A percentile compares a stretch with the other conserved stretches of the same genome.
phyloP scores from a whole-genome alignment of 257 asterid species.

The Marsdenia floribunda region DNA sequence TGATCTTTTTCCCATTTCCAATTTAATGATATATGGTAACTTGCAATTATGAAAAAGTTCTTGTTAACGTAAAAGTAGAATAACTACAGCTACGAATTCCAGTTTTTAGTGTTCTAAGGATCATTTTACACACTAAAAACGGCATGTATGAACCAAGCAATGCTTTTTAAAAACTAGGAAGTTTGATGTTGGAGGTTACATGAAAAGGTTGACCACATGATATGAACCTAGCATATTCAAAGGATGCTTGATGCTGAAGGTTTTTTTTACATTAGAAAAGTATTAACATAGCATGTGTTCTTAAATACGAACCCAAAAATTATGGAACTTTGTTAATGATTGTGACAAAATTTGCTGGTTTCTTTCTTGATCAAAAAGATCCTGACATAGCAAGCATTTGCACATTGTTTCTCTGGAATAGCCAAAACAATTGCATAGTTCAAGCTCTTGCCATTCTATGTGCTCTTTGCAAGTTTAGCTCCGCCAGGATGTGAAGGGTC shows the following conservation, averaged over 20 bases:
- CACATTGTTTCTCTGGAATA: constrained; percentile 70
- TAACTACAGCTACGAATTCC: no score
- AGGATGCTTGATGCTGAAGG: background rate
- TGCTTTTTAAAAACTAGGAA: background rate
- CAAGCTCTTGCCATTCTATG: constrained; percentile 71
- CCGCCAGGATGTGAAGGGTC: constrained; percentile 84
- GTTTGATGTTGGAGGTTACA: background rate
- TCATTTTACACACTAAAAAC: background rate
- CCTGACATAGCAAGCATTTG: constrained; percentile 26
- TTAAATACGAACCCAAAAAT: background rate
- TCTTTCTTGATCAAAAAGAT: background rate
- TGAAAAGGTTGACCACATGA: background rate
- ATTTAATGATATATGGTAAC: background rate
- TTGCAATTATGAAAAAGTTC: background rate
- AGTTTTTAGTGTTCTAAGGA: constrained; percentile 9
- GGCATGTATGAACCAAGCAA: background rate
- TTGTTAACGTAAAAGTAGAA: no score
- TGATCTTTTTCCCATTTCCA: background rate
- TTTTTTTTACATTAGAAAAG: background rate
- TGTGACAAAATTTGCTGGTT: background rate
- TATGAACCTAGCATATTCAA: no score
- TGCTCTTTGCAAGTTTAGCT: constrained; percentile 70
- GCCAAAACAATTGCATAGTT: constrained; percentile 77
- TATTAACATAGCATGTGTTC: background rate
- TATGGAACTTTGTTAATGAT: background rate